Conservation (phyloP, 805 yeast species). For the Blastobotrys americana region DNA sequence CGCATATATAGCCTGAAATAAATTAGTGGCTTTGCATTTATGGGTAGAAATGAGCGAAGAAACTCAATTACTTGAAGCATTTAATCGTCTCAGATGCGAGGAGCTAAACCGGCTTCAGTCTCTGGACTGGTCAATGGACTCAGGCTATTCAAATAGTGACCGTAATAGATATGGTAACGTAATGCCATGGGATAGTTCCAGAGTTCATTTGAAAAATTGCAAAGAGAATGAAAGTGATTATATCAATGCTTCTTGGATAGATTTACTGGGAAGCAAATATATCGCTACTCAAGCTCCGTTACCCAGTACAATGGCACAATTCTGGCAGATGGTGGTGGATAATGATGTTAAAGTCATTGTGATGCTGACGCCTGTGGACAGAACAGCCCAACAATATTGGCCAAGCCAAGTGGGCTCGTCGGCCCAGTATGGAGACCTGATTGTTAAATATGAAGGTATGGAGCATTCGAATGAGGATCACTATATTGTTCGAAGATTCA, state of each 20-base stretch:
- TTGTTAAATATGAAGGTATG: background rate
- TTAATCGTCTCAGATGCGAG: background rate
- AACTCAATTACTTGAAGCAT: background rate
- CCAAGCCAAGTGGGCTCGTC: slow-evolving; percentile 28
- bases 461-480: background rate
- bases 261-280: slow-evolving; percentile 30
- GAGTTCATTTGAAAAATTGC: slow-evolving; percentile 39
- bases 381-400: slow-evolving; percentile 71
- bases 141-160: slow-evolving; percentile 21
- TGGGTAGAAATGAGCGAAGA: background rate
- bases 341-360: slow-evolving; percentile 56
- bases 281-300: slow-evolving; percentile 93
- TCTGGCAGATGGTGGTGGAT: slow-evolving; percentile 70
- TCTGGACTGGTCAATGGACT: slow-evolving; percentile 17
- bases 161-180: slow-evolving; percentile 58
- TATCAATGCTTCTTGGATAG: slow-evolving; percentile 80
- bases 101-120: background rate
- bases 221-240: slow-evolving; percentile 42
- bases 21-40: no score
- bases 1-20: no score
- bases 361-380: slow-evolving; percentile 75
- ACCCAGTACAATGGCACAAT: slow-evolving; percentile 64
- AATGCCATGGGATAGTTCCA: slow-evolving; percentile 55
- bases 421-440: background rate
- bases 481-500: slow-evolving; percentile 14